Evolutionary conservation across 495 filamentous ascomycete species (phyloP).

Genomic region (Hyaloscypha finlandica): DNA sequence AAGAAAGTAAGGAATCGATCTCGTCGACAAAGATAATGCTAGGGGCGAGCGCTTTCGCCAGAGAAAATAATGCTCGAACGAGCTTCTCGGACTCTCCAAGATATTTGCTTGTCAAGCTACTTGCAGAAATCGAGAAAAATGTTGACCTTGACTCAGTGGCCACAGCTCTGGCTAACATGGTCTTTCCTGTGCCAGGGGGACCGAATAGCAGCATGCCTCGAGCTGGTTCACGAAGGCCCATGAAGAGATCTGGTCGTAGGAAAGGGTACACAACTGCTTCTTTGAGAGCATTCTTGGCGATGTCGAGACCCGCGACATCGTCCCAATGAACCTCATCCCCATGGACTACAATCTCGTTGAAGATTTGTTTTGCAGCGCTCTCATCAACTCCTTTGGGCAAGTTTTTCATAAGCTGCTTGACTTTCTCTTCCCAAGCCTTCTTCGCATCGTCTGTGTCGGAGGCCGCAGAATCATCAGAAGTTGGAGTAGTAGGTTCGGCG

Average conservation of each 20-base stretch:
- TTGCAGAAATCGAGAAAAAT: constrained; percentile 96
- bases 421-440: constrained; percentile 52
- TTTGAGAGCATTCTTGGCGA: constrained; percentile 89
- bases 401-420: constrained; percentile 64
- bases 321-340: constrained; percentile 96
- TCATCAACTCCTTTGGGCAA: constrained; percentile 81
- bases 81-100: constrained; percentile 97
- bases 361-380: constrained; percentile 80
- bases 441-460: constrained; percentile 16
- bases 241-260: constrained; percentile 92
- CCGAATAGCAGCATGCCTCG: constrained; percentile 96
- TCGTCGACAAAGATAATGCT: constrained; percentile 99
- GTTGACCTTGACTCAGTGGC: constrained; percentile 94
- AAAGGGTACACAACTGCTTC: constrained; percentile 98
- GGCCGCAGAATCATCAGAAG: constrained; percentile 27
- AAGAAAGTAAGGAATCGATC: constrained; percentile 91
- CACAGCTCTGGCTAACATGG: constrained; percentile 94
- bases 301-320: constrained; percentile 88
- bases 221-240: constrained; percentile 91
- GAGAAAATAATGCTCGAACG: constrained; percentile 85
- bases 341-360: constrained; percentile 94
- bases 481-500: constrained; percentile 29
- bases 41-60: constrained; percentile 88
- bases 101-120: constrained; percentile 93
- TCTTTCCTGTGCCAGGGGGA: constrained; percentile 95